phyloP scores from a whole-genome alignment of 257 asterid species.

The Solanum tacnaense region DNA sequence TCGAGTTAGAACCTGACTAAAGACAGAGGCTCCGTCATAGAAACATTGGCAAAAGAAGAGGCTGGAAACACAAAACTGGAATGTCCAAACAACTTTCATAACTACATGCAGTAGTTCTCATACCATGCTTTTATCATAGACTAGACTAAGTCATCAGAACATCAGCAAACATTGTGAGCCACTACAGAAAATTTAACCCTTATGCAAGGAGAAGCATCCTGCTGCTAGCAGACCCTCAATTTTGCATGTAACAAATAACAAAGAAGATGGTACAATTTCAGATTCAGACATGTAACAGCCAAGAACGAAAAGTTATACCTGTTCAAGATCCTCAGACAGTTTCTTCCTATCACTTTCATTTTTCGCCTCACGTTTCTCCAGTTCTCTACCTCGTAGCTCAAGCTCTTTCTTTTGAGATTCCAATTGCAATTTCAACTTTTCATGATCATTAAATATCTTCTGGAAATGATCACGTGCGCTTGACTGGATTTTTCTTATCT shows the following conservation, averaged over 20 bases:
- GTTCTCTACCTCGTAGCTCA: constrained; percentile 37
- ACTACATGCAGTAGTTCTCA: neutral
- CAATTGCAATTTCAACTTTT: constrained; percentile 33
- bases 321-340: constrained; percentile 38
- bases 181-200: neutral
- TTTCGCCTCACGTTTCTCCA: constrained; percentile 38
- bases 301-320: constrained; percentile 32
- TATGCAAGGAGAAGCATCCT: neutral
- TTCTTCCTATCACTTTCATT: constrained; percentile 55
- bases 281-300: neutral
- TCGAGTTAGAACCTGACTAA: neutral
- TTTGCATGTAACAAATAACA: neutral
- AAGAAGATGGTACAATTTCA: neutral
- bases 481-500: constrained; percentile 58
- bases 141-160: neutral
- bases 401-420: constrained; percentile 49
- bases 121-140: neutral
- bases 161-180: neutral
- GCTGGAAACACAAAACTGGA: neutral
- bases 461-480: constrained; percentile 33
- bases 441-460: constrained; percentile 40
- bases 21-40: neutral
- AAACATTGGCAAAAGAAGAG: neutral
- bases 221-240: neutral
- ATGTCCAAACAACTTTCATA: neutral